Base-by-base conservation (phyloP, 1,284 basidiomycete species). In the Melampsora allii-populina region DNA sequence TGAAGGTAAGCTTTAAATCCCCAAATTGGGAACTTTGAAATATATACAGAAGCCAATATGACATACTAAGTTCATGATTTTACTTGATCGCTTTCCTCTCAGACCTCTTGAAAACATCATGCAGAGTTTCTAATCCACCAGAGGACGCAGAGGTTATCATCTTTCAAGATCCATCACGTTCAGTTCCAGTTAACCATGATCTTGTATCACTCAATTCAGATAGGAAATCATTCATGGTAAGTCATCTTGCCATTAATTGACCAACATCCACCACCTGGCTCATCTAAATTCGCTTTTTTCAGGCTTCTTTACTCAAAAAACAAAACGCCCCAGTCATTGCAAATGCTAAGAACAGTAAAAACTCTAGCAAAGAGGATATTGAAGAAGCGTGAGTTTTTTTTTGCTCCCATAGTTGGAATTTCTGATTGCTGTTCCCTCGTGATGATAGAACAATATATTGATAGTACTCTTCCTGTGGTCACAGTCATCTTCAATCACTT, bases 221-320 rank as follows among this genome's bases (percentile, higher is more conserved):
- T 61, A 63, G 59, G 33, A 71, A 63, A n/a, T 61, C 67, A 19
- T 71, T 71, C 42, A 69, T 69, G 67, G 67, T 69, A 7, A 39
- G 46, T 58, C 29, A 17, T 9, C 21, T 24, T 56, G 9, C n/a
- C 27, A 24, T n/a, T 21, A 14, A 56, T 17, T 17, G 39, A 42
- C 12, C 39, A 17, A 21, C 48, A 50, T 50, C 17, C 31, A 2
- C 5, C 60, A 3, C 1, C 29, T 36, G 7, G 36, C 6, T 39
- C n/a, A 31, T 19, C 27, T 7, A 21, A 2, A 46, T 53, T 2
- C 6, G 4, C 31, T 21, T 36, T 27, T 4, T n/a, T n/a, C n/a
- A 69, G 67, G 67, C 67, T 19, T 69, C 67, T 21, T 42, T 21
- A n/a, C 46, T 69, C 5, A n/a, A 61, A 24, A 69, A 69, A 48